Percentiles rank a stretch among this genome's conserved stretches.
phyloP scores from a whole-genome alignment of 805 yeast species.

The Candida endomychidarum region DNA sequence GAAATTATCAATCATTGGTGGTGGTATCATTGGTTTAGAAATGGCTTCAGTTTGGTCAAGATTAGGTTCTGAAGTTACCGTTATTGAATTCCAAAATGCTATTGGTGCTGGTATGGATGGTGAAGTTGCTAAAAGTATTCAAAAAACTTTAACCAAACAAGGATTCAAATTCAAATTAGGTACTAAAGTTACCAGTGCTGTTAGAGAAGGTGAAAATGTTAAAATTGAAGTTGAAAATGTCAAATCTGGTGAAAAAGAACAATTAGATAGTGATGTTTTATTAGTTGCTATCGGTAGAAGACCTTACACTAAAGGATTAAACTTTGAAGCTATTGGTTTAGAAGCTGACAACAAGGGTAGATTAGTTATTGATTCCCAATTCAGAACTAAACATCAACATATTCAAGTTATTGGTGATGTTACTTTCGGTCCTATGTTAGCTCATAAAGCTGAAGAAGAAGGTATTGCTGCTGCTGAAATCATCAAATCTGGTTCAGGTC shows the following conservation, averaged over 20 bases:
- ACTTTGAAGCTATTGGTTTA: constrained; percentile 84
- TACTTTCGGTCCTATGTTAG: constrained; percentile 98
- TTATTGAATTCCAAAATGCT: constrained; percentile 83
- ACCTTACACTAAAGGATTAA: constrained; percentile 89
- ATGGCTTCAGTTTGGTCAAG: constrained; percentile 98
- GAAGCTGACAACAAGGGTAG: constrained; percentile 93
- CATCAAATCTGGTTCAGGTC: constrained; percentile 92
- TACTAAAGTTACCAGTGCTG: constrained; percentile 87
- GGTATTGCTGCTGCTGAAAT: constrained; percentile 98
- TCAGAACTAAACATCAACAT: constrained; percentile 87
- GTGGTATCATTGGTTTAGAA: constrained; percentile 99
- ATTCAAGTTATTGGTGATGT: constrained; percentile 98
- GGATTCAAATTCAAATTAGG: constrained; percentile 91
- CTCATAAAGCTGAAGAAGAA: constrained; percentile 99
- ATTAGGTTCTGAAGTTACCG: constrained; percentile 93
- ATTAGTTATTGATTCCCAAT: constrained; percentile 90
- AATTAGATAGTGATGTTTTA: constrained; percentile 85
- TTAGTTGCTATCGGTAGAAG: constrained; percentile 99
- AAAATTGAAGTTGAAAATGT: constrained; percentile 85
- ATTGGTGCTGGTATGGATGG: constrained; percentile 99
- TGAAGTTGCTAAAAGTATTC: constrained; percentile 88
- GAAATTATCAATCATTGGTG: constrained; percentile 90
- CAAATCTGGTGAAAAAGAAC: constrained; percentile 78
- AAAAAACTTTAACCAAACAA: constrained; percentile 89
- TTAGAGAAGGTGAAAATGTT: constrained; percentile 85